Percentiles rank a stretch among this genome's conserved stretches.
phyloP scores from a whole-genome alignment of 192 early-diverging fungal genomes.

The Backusella liffmaniae region DNA sequence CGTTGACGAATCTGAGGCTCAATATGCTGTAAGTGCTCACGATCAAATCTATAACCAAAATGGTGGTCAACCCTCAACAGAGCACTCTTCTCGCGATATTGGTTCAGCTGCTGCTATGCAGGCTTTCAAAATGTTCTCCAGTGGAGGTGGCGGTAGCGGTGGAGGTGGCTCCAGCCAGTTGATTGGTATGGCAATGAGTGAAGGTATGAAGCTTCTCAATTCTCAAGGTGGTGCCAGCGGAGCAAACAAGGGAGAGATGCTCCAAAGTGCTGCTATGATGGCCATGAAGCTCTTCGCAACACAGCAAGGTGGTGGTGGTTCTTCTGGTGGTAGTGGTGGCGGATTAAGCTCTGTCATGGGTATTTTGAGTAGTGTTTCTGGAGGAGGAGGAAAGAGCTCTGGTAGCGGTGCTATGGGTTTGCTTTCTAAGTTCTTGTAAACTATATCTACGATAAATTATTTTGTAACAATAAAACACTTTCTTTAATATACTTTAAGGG shows the following conservation, averaged over 20 bases:
- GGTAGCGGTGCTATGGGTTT: constrained; percentile 23
- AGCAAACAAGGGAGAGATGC: constrained; percentile 31
- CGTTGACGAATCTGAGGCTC: constrained; percentile 14
- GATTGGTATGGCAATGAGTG: constrained; percentile 40
- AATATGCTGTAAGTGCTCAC: constrained; percentile 23
- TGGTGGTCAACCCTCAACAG: constrained; percentile 7
- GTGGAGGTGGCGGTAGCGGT: constrained; percentile 17
- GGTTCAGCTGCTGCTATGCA: constrained; percentile 42
- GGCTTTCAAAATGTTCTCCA: constrained; percentile 35
- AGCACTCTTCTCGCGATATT: constrained; percentile 28
- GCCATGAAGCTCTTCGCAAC: constrained; percentile 37
- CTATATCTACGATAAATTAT: background rate
- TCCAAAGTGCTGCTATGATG: constrained; percentile 35
- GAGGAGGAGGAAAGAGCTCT: background rate
- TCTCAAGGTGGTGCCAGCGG: constrained; percentile 10
- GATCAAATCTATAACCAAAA: constrained; percentile 31
- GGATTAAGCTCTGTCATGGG: constrained; percentile 33
- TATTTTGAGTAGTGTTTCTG: constrained; percentile 21
- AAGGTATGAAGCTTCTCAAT: constrained; percentile 37
- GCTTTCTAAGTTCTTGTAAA: constrained; percentile 35
- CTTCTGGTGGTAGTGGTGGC: constrained; percentile 12
- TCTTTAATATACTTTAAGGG: background rate
- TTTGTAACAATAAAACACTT: constrained; percentile 6
- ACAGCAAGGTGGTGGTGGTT: constrained; percentile 10
- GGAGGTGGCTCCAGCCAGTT: constrained; percentile 19